phyloP scores from a whole-genome alignment of 345 rosid genomes.

The Chamaenerion angustifolium region DNA sequence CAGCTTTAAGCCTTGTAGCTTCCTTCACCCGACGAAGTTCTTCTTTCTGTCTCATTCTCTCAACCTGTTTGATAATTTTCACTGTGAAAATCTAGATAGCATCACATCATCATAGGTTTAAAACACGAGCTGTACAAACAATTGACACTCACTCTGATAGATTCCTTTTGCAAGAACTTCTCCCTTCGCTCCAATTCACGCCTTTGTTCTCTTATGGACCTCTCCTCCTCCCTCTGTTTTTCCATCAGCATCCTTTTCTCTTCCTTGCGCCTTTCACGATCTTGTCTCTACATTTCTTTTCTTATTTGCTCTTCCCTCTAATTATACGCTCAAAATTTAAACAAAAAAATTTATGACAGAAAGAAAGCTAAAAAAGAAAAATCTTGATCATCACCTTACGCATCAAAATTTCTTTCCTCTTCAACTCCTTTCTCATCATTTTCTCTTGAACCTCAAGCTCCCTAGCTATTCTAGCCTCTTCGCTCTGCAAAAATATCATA shows the following conservation, averaged over 20 bases:
- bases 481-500: conserved; percentile 33
- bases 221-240: conserved; percentile 88
- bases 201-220: conserved; percentile 62
- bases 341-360: conserved; percentile 3
- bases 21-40: conserved; percentile 68
- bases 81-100: not conserved
- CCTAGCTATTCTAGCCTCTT: conserved; percentile 73
- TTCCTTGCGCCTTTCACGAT: conserved; percentile 87
- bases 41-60: conserved; percentile 73
- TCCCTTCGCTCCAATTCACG: conserved; percentile 82
- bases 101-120: too few relatives aligned
- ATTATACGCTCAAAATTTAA: conserved; percentile 11
- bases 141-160: conserved; percentile 45
- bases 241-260: conserved; percentile 82
- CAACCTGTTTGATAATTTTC: conserved; percentile 33
- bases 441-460: conserved; percentile 87
- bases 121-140: not conserved
- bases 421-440: conserved; percentile 75
- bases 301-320: conserved; percentile 77
- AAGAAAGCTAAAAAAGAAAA: not conserved
- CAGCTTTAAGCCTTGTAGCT: conserved; percentile 77
- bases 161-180: conserved; percentile 71
- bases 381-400: conserved; percentile 41
- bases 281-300: conserved; percentile 78
- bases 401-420: conserved; percentile 66